Evolutionary conservation across 2,329 filamentous ascomycete genomes (phyloP).

Genomic region (Aspergillus melleus): DNA sequence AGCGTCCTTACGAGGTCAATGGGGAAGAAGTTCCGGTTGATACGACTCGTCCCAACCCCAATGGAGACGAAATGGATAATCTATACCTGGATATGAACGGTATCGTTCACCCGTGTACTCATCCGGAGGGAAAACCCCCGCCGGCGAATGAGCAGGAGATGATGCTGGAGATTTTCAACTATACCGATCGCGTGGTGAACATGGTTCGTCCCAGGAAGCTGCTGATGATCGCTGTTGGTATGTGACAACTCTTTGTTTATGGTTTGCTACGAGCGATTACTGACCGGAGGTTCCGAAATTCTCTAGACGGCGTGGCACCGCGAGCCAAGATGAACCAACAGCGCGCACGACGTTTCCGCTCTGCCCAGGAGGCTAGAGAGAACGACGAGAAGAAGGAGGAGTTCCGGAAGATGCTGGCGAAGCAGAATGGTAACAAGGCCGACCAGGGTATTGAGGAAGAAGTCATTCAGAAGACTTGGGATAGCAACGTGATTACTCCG

Average conservation of each 20-base stretch:
- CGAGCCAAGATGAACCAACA: conserved; percentile 99
- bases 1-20: conserved; percentile 78
- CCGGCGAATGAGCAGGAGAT: conserved; percentile 96
- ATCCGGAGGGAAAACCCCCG: conserved; percentile 88
- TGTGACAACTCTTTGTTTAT: conserved; percentile 11
- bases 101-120: conserved; percentile 97
- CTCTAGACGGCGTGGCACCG: conserved; percentile 88
- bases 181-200: conserved; percentile 97
- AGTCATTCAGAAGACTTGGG: conserved; percentile 83
- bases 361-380: conserved; percentile 90
- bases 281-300: not conserved
- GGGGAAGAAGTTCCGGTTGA: conserved; percentile 83
- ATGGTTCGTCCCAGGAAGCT: conserved; percentile 97
- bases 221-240: conserved; percentile 94
- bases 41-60: conserved; percentile 81
- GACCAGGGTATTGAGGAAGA: conserved; percentile 62
- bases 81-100: conserved; percentile 99
- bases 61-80: conserved; percentile 97
- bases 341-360: conserved; percentile 89
- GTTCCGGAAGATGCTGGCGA: conserved; percentile 78
- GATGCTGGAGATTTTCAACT: conserved; percentile 98
- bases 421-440: conserved; percentile 68
- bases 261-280: not conserved
- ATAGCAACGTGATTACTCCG: conserved; percentile 84
- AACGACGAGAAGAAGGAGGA: conserved; percentile 91